Conservation (phyloP, 2,329 filamentous ascomycete species). For the Macrophomina tecta region DNA sequence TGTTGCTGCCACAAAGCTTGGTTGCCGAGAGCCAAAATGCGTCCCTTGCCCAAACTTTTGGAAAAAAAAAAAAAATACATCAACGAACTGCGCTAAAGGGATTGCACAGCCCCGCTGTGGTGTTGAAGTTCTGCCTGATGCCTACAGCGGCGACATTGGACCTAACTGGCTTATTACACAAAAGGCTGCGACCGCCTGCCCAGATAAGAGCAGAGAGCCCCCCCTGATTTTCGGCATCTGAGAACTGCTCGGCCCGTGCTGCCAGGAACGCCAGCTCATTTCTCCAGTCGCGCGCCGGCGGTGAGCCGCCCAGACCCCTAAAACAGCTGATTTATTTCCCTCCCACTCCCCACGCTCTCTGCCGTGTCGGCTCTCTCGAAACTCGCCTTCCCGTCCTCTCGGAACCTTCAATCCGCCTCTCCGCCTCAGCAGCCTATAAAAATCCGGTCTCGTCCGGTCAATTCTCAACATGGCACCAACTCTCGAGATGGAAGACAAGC, state of each 20-base stretch:
- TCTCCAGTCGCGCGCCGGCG: slow-evolving; percentile 23
- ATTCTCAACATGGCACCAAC: slow-evolving; percentile 56
- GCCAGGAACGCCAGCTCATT: slow-evolving; percentile 26
- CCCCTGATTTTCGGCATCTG: slow-evolving; percentile 14
- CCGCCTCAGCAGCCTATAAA: slow-evolving; percentile 20
- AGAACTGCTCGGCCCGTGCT: slow-evolving; percentile 10
- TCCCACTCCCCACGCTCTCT: slow-evolving; percentile 23
- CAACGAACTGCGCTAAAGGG: no score
- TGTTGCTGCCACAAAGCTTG: no score
- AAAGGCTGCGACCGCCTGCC: slow-evolving; percentile 1
- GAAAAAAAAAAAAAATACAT: not conserved
- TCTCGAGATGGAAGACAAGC: slow-evolving; percentile 83
- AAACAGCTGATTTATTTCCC: slow-evolving; percentile 26
- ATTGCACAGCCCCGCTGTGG: no score
- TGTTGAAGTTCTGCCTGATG: no score
- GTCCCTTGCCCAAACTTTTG: not conserved
- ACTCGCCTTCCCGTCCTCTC: slow-evolving; percentile 7
- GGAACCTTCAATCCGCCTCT: slow-evolving; percentile 6
- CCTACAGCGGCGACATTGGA: no score
- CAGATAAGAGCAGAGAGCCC: not conserved
- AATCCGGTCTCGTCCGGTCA: not conserved
- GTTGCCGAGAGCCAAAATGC: not conserved
- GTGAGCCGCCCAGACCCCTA: slow-evolving; percentile 24
- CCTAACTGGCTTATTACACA: not conserved
- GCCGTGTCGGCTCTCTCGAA: slow-evolving; percentile 19